phyloP scores from a whole-genome alignment of 306 rosid genomes.

The Cyamopsis tetragonoloba region DNA sequence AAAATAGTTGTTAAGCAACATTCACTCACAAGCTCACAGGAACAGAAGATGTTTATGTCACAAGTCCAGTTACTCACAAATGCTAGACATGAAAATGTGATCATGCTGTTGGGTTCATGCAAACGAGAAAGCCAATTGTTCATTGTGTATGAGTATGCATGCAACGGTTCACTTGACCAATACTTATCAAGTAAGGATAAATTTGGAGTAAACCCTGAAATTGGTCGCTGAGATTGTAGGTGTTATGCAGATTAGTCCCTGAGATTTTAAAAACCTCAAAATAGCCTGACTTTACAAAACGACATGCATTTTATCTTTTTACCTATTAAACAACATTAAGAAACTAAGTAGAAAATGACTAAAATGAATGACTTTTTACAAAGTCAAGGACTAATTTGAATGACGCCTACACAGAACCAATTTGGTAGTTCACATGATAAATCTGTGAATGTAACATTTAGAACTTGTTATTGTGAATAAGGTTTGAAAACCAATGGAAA shows the following conservation, averaged over 20 bases:
- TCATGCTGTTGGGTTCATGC: conserved; percentile 66
- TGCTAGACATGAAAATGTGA: conserved; percentile 70
- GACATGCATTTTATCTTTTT: too few relatives aligned
- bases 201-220: too few relatives aligned
- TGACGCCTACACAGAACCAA: too few relatives aligned
- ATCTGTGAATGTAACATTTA: background rate
- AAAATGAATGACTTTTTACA: too few relatives aligned
- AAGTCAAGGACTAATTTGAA: too few relatives aligned
- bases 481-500: background rate
- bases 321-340: too few relatives aligned
- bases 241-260: too few relatives aligned
- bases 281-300: too few relatives aligned
- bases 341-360: too few relatives aligned
- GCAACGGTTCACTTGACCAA: conserved; percentile 70
- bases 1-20: conserved; percentile 66
- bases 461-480: background rate
- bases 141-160: conserved; percentile 62
- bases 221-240: too few relatives aligned
- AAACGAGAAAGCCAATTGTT: conserved; percentile 44
- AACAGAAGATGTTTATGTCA: conserved; percentile 47
- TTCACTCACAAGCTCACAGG: conserved; percentile 49
- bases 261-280: too few relatives aligned
- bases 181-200: conserved; percentile 61
- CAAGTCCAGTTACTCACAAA: conserved; percentile 53
- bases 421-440: too few relatives aligned